A percentile compares a stretch with the other conserved stretches of the same genome.
Conservation (phyloP, 176 grass and related monocot species). For the Paspalum vaginatum region DNA sequence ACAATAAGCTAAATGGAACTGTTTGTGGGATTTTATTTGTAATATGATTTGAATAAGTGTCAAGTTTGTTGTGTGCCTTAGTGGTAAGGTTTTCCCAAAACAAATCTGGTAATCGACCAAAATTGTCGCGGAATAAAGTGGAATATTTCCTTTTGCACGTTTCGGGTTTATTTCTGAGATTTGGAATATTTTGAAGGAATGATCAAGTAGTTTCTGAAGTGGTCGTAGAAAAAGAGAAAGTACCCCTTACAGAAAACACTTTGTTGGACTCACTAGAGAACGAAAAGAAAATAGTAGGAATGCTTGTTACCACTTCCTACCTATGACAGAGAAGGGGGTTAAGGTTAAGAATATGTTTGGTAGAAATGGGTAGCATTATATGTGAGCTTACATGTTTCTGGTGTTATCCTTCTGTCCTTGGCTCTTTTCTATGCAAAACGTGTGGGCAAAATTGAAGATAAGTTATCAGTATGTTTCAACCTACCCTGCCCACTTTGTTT, state of each 20-base stretch:
- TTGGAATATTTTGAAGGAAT: neutral
- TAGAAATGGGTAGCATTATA: neutral
- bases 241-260: slow-evolving; percentile 7
- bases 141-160: neutral
- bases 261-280: slow-evolving; percentile 12
- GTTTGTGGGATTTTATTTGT: neutral
- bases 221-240: neutral
- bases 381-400: neutral
- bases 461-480: neutral
- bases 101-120: neutral
- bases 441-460: neutral
- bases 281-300: neutral
- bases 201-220: neutral
- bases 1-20: neutral
- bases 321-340: neutral
- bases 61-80: neutral
- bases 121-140: neutral
- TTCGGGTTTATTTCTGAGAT: neutral
- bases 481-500: neutral
- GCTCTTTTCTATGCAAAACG: neutral
- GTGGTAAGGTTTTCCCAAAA: neutral
- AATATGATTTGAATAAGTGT: neutral
- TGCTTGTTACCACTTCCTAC: neutral
- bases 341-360: neutral
- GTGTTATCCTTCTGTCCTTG: neutral